Evolutionary conservation across 2,329 filamentous ascomycete genomes (phyloP), one percentile per base, ranked within the genome.

Genomic region (Verruconis gallopava): DNA sequence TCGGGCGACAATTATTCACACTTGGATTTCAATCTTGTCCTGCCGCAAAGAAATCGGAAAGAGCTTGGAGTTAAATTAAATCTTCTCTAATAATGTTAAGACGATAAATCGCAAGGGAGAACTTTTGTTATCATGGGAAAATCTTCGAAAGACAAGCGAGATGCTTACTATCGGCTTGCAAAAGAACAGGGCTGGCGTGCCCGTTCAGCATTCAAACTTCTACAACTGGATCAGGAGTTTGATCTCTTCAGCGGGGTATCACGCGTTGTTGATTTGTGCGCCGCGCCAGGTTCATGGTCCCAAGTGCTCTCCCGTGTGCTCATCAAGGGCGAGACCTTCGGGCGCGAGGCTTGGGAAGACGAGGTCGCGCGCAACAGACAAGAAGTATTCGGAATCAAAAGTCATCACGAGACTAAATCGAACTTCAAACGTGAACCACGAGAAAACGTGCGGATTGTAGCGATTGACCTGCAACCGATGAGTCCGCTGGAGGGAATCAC

Each of bases 161-260:
- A 98, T 61, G 88, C 88, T 36, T 98, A 98, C 65, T 98, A 98
- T 57, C 77, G 91, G 42, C 81, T 98, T 5, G 91, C 91, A 14
- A 98, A 98, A 65, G 91, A 98, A 62, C 91, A 98, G 68, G 93
- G 93, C 49, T 98, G 91, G 89, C 83, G 91, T 25, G 91, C 91
- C 20, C 76, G 91, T 44, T 94, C 86, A 50, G 91, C 91, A 5
- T 98, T 95, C 69, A 98, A 98, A 64, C 75, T 98, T 18, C 77
- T 98, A 11, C 91, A 98, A 62, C 77, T 98, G 18, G 88, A 98
- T 59, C 86, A 74, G 77, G 85, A 95, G 66, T 98, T 96, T 64
- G 83, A 95, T 55, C 74, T 98, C 9, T 95, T 98, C 60, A 75
- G 83, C 51, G 77, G 80, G 53, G 89, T 96, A 37, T 89, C 85